Evolutionary conservation across 257 asterid species (phyloP), one percentile per base, ranked within the genome.

Genomic region (Solanum infundibuliforme): DNA sequence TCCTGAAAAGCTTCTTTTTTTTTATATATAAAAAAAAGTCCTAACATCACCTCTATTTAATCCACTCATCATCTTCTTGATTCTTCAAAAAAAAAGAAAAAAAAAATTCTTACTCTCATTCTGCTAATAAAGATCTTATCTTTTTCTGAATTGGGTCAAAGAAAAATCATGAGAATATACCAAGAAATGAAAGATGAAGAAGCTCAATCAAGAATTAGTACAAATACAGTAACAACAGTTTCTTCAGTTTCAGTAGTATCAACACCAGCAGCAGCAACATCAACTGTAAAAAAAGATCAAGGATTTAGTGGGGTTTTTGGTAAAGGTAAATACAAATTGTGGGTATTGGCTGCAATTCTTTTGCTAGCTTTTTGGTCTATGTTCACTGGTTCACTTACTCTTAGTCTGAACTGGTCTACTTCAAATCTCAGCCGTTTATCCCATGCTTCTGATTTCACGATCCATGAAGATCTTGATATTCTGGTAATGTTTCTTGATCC

Each of bases 301-400:
- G 92, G 90, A 21, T 89, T 62, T 79, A 38, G 20, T 87, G 93
- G 96, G 9, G 55, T 92, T 71, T 93, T 94, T 86, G 95, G 98
- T 76, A 93, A 94, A 87, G 96, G 99, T 6, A 96, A 89, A 88
- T 96, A 96, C 91, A 98, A 98, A 88, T 87, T 98, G 86, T 98
- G 99, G 99, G 98, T 93, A 72, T 91, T 98, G 88, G 90, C 91
- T 90, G 99, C 95, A 75, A 94, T 98, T 13, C 84, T 94, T 74
- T 77, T 94, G 75, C 94, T 98, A 21, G 99, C 99, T 0, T 90
- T 94, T 66, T 98, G 99, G 98, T 96, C 99, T 34, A 94, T 98
- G 99, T 94, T 95, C 32, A 95, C 99, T 35, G 99, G 98, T 87
- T 90, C 99, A 36, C 93, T 98, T 85, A 94, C 99, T 83, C 94